These are phyloP conservation scores for Oryza meridionalis DNA, from an alignment of 176 grass and related monocot species.

Conservation along the genomic window DNA sequence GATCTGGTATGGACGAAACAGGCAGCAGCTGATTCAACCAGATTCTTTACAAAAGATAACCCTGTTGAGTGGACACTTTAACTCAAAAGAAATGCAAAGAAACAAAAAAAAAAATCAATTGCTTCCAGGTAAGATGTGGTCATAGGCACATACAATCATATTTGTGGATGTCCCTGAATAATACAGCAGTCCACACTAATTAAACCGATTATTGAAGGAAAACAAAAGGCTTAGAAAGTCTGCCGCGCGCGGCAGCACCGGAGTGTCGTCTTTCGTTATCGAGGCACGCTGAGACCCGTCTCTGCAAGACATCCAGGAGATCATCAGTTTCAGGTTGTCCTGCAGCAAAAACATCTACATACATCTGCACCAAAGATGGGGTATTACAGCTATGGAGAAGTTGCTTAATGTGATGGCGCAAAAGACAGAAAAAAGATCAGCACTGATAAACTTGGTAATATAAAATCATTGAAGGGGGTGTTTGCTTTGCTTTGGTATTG, in stretches of 20 bases:
- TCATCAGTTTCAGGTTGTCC: constrained; percentile 28
- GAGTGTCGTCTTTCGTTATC: constrained; percentile 59
- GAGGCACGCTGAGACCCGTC: constrained; percentile 76
- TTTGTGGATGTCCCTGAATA: constrained; percentile 29
- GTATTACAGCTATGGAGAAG: not conserved
- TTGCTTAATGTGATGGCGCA: not conserved
- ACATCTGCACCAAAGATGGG: constrained; percentile 4
- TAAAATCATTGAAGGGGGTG: not conserved
- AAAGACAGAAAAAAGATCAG: not conserved
- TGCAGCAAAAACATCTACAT: constrained; percentile 14
- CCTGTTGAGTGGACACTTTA: constrained; percentile 22
- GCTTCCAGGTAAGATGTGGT: constrained; percentile 9
- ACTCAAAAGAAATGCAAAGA: constrained; percentile 1
- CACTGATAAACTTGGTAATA: not conserved
- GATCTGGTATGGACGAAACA: not conserved
- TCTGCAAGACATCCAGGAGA: constrained; percentile 57
- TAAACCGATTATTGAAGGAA: constrained; percentile 40
- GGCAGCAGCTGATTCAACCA: constrained; percentile 17
- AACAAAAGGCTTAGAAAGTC: constrained; percentile 11
- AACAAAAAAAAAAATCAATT: not conserved
- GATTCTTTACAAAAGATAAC: constrained; percentile 29
- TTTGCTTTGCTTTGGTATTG: not conserved
- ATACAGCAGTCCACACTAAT: constrained; percentile 9
- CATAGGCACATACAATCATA: constrained; percentile 6
- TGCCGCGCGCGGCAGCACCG: not conserved